Conservation (phyloP, 768 basidiomycete species). For the Tephrocybe sp. region DNA sequence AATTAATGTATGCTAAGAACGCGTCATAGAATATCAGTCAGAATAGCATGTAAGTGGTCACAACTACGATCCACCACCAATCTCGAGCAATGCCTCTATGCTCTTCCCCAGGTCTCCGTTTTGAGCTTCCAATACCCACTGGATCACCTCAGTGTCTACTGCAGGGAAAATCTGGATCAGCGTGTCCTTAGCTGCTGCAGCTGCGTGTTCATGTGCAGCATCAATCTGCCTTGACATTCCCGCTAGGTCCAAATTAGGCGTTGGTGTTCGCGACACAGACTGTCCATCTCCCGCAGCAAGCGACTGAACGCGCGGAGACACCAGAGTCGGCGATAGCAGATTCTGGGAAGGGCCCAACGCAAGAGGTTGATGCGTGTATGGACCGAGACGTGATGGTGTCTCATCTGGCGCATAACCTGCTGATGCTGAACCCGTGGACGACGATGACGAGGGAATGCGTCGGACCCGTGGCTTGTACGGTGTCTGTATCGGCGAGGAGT, state of each 20-base stretch:
- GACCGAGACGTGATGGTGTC: constrained; percentile 48
- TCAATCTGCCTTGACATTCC: constrained; percentile 80
- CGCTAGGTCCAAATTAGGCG: constrained; percentile 66
- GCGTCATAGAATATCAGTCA: no score
- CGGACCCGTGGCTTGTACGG: constrained; percentile 78
- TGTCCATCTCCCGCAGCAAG: constrained; percentile 33
- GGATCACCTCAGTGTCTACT: constrained; percentile 80
- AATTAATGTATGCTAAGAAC: no score
- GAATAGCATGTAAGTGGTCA: not conserved
- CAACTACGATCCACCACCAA: constrained; percentile 45
- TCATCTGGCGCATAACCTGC: constrained; percentile 42
- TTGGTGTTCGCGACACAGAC: constrained; percentile 64
- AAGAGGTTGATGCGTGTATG: constrained; percentile 49
- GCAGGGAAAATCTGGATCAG: constrained; percentile 87
- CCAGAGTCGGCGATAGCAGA: constrained; percentile 26
- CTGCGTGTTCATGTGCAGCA: constrained; percentile 70
- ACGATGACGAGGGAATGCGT: constrained; percentile 45
- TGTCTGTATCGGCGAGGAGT: constrained; percentile 49
- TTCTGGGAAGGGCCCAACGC: constrained; percentile 51
- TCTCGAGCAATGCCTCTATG: constrained; percentile 84
- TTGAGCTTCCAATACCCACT: constrained; percentile 89
- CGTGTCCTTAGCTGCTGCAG: constrained; percentile 71
- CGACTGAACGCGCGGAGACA: constrained; percentile 48
- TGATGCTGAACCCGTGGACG: constrained; percentile 24
- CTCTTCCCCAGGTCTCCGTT: constrained; percentile 86